These are phyloP conservation scores for Chlorella sp. DNA, from an alignment of 139 green algal species.

Conservation along the genomic window DNA sequence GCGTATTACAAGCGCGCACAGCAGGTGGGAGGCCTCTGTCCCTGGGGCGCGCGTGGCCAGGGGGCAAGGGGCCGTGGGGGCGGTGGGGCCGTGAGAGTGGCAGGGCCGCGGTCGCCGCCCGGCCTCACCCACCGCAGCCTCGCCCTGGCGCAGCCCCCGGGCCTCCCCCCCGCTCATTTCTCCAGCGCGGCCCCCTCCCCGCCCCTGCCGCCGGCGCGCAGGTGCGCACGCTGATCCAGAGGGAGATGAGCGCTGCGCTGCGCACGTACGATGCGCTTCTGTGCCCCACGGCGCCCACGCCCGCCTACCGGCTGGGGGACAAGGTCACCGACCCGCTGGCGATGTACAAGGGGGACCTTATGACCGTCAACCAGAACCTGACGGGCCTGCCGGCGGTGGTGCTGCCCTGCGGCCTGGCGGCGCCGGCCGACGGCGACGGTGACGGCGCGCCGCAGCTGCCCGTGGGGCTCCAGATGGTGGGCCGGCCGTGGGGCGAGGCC, in stretches of 20 bases:
- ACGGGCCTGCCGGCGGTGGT: conserved; percentile 86
- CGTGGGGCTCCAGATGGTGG: conserved; percentile 84
- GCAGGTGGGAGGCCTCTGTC: conserved; percentile 61
- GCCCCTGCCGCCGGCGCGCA: too few species aligned
- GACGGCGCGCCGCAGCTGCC: too few species aligned
- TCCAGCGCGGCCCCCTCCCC: too few species aligned
- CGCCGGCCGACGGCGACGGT: conserved; percentile 4
- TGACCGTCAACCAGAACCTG: conserved; percentile 96
- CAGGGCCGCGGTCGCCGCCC: too few species aligned
- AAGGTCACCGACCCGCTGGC: conserved; percentile 84
- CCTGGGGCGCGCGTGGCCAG: too few species aligned
- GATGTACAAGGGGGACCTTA: conserved; percentile 95
- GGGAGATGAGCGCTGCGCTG: conserved; percentile 69
- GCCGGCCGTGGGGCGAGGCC: conserved; percentile 69
- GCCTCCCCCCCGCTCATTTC: too few species aligned
- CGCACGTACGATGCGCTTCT: conserved; percentile 73
- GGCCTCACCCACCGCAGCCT: too few species aligned
- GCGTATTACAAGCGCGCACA: conserved; percentile 97
- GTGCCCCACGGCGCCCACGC: conserved; percentile 79
- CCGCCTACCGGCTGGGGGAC: conserved; percentile 86
- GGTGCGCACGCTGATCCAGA: conserved; percentile 86
- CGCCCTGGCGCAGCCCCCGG: too few species aligned
- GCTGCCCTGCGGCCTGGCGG: conserved; percentile 68
- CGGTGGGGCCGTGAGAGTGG: too few species aligned
- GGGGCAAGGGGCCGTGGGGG: too few species aligned